Base-by-base conservation (phyloP, 2,329 filamentous ascomycete species). In the Arthrobotrys pseudoclavata region DNA sequence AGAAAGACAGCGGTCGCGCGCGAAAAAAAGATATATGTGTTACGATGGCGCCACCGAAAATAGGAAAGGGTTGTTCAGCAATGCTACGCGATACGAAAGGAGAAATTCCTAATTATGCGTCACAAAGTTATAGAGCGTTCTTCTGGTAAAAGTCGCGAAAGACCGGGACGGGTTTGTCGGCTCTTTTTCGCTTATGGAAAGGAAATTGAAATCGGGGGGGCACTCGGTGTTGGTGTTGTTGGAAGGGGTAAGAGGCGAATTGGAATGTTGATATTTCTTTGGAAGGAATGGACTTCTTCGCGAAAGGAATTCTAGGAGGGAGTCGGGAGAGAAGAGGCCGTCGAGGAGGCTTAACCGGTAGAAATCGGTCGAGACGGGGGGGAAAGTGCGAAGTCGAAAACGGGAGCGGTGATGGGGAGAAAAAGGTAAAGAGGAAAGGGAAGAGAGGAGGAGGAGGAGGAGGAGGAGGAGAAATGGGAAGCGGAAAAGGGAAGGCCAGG, bases 281-380 rank as follows among this genome's bases (percentile, higher is more conserved):
- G 34, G 63, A 76, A 72, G 75, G 75, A 78, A 72, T 72, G 69
- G 62, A 78, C 57, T 53, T 63, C 34, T 67, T 70, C 66, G 67
- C 52, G 50, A 66, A 68, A 55, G 48, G 75, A 69, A 70, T 69
- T 67, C 74, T 52, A 66, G 50, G 31, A 18, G 64, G 31, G 57
- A 50, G 50, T 48, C 24, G 47, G 26, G 57, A 60, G 61, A 57
- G 63, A 52, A 20, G 69, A 29, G 31, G 55, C 34, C 26, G 68
- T 62, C 24, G 63, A 45, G 22, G 31, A 76, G 64, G 62, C 62
- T 68, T 24, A 55, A 68, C 62, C 75, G 75, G 60, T 50, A 37
- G 45, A 48, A 68, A 47, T 60, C 68, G 69, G 68, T 67, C 47
- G 72, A 20, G 71, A 64, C 47, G 55, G 55, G 64, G 48, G 18